Evolutionary conservation across 805 yeast genomes (phyloP), one percentile per base, ranked within the genome.

Genomic region (Lipomyces oligophaga): DNA sequence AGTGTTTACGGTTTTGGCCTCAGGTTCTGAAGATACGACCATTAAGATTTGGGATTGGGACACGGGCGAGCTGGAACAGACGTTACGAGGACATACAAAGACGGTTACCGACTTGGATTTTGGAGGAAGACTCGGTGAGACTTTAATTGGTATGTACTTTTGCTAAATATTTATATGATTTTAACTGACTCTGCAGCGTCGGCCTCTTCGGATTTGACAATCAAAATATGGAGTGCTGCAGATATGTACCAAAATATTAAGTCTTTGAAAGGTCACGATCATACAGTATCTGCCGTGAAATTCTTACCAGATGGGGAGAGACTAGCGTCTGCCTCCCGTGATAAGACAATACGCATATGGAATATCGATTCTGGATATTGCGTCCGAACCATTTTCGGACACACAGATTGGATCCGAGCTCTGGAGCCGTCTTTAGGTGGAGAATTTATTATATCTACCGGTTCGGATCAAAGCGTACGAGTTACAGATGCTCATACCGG

Each of bases 321-420:
- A 63, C 60, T 82, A 5, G 64, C 69, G 2, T 72, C 78, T 3
- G 93, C 95, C 57, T 89, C 97, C 0, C 93, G 95, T 61, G 98
- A 90, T 62, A 73, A 93, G 52, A 85, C 97, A 0, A 77, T 93
- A 22, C 83, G 85, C 47, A 64, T 93, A 3, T 93, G 94, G 85
- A 80, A 79, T 53, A 72, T 80, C 54, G 62, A 65, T 10, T 65
- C 79, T 1, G 96, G 95, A 0, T 79, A 77, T 72, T 77, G 87
- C 49, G 56, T 78, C 15, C 73, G 75, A 49, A 77, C 85, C 0
- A 77, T 87, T 46, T 72, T 76, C 13, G 90, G 89, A 1, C 97
- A 89, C 64, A 75, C 85, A 7, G 96, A 87, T 55, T 89, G 97
- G 97, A 87, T 87, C 3, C 70, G 95, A 47, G 70, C 77, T 8